A percentile compares a stretch with the other conserved stretches of the same genome.
phyloP scores from a whole-genome alignment of 2,329 filamentous ascomycete species.

The Trichoderma pleuroti region DNA sequence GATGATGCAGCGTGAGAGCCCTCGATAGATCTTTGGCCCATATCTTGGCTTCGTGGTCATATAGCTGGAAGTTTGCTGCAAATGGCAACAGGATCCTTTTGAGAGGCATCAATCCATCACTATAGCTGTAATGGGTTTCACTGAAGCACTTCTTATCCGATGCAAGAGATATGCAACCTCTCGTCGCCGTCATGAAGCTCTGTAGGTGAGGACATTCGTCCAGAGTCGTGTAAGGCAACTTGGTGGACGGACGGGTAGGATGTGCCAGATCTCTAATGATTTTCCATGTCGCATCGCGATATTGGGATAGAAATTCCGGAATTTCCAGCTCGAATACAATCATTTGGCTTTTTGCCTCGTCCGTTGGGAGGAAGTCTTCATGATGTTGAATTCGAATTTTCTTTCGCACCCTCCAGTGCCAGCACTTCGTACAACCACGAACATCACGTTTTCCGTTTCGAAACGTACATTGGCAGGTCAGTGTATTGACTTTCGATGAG shows the following conservation, averaged over 20 bases:
- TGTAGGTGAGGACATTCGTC: slow-evolving; percentile 3
- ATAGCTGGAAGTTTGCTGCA: slow-evolving; percentile 17
- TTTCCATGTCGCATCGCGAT: slow-evolving; percentile 21
- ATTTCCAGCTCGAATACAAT: slow-evolving; percentile 51
- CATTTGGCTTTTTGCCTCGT: slow-evolving; percentile 29
- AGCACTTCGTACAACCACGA: slow-evolving; percentile 6
- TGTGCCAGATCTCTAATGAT: slow-evolving; percentile 16
- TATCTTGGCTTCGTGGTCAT: neutral
- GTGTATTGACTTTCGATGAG: slow-evolving; percentile 15
- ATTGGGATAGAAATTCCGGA: slow-evolving; percentile 41
- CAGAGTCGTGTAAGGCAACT: neutral
- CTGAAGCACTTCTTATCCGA: slow-evolving; percentile 27
- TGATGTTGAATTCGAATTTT: slow-evolving; percentile 22
- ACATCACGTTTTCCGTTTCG: neutral
- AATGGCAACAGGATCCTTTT: slow-evolving; percentile 3
- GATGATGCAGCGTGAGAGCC: slow-evolving; percentile 45
- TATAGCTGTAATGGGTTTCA: slow-evolving; percentile 27
- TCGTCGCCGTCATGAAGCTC: neutral
- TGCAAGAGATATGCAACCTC: slow-evolving; percentile 22
- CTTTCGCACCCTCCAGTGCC: neutral
- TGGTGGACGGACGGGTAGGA: neutral
- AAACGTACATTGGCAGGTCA: slow-evolving; percentile 22
- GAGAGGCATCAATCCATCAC: neutral
- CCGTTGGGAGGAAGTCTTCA: slow-evolving; percentile 28
- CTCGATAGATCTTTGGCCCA: slow-evolving; percentile 19